Evolutionary conservation across 768 basidiomycete species (phyloP), one percentile per base, ranked within the genome.

Genomic region (Astraeus odoratus): DNA sequence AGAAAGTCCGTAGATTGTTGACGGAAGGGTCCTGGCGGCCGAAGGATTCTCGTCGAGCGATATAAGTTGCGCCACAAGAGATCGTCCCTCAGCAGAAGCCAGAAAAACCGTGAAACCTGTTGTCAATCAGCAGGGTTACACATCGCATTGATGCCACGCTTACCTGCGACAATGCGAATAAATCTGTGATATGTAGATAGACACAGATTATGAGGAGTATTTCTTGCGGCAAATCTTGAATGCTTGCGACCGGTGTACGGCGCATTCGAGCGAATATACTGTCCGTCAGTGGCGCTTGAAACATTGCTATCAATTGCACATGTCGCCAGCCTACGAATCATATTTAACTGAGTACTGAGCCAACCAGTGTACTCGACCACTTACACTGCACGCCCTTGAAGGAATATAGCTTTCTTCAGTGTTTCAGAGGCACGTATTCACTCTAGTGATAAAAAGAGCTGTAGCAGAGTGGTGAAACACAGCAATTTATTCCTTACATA

Each of bases 31-130:
- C 49, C 49, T 15, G 45, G 45, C 3, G 49, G 49, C 25, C 42
- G 45, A 5, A 45, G 34, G 10, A 51, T 40, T 15, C 25, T 22
- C 16, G 33, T 44, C 6, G 15, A 22, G 18, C 31, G 24, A 25
- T 49, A 49, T 19, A 41, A n/a, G 18, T 19, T 33, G 23, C 33
- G 44, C 48, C 48, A 49, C 9, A 44, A 27, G 5, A 26, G 27
- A 1, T 49, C 48, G 15, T 49, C 48, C 23, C 26, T 19, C 18
- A 41, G 26, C 24, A 49, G 29, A 6, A 18, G 23, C n/a, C 33
- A 19, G 43, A 49, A 44, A 10, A 44, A 26, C 39, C 25, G 40
- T n/a, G 29, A 49, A 15, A 41, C 48, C 48, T 49, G 45, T 16
- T 16, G 23, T 13, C 23, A 9, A 18, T 44, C 26, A 27, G 39